phyloP scores from a whole-genome alignment of 2,329 filamentous ascomycete species.

The Diaporthe longicolla region DNA sequence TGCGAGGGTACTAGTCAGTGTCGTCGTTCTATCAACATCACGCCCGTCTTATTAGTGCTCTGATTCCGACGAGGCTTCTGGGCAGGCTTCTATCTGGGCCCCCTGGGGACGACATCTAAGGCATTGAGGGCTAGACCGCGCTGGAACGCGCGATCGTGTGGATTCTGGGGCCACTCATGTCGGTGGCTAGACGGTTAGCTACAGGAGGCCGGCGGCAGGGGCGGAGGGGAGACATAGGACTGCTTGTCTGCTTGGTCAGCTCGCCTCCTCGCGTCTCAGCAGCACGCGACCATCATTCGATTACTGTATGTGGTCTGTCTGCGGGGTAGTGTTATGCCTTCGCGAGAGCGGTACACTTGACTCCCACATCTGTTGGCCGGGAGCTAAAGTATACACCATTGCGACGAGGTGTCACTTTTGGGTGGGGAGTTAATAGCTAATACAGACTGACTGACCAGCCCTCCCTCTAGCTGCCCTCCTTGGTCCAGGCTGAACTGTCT shows the following conservation, averaged over 20 bases:
- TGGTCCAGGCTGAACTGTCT: no score
- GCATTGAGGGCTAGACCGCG: constrained; percentile 9
- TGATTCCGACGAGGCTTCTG: no score
- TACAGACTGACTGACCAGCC: no score
- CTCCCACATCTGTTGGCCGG: rapidly evolving
- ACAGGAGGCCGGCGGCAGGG: not conserved
- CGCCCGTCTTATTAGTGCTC: no score
- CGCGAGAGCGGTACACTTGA: not conserved
- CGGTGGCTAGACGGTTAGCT: not conserved
- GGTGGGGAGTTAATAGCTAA: not conserved
- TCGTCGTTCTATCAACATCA: not conserved
- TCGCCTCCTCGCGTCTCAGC: not conserved
- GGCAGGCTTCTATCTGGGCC: constrained; percentile 7
- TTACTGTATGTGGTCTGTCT: not conserved
- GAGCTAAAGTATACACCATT: not conserved
- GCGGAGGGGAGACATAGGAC: not conserved
- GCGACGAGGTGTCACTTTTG: not conserved
- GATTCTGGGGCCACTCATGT: constrained; percentile 7
- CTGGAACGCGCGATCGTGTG: constrained; percentile 4
- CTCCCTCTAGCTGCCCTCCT: no score
- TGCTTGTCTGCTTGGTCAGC: constrained; percentile 15
- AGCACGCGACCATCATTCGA: constrained; percentile 32
- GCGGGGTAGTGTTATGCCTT: constrained; percentile 26
- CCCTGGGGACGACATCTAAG: not conserved
- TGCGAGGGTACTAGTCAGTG: constrained; percentile 22